Evolutionary conservation across 305 asterid genomes (phyloP).

Genomic region (Petunia hybrid): DNA sequence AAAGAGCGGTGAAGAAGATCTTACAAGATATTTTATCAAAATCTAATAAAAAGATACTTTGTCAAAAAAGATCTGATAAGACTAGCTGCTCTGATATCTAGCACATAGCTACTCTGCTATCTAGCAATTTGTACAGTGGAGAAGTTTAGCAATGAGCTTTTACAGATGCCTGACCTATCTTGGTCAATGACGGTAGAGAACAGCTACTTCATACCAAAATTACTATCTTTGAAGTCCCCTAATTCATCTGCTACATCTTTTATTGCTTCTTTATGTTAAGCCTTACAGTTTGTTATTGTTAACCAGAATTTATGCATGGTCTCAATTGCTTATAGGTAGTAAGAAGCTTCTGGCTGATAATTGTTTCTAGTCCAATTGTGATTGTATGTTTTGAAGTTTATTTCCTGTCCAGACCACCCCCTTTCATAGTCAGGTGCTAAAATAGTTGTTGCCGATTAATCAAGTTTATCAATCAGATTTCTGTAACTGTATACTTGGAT

Average conservation of each 20-base stretch:
- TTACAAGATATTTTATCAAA: neutral
- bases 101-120: neutral
- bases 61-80: neutral
- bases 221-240: constrained; percentile 14
- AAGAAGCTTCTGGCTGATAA: constrained; percentile 25
- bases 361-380: neutral
- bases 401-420: constrained; percentile 29
- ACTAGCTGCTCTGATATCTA: constrained; percentile 18
- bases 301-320: constrained; percentile 5
- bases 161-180: neutral
- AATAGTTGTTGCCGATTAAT: constrained; percentile 5
- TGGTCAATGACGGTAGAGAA: constrained; percentile 22
- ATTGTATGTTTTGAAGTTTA: constrained; percentile 25
- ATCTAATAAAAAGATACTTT: neutral
- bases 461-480: constrained; percentile 13
- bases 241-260: constrained; percentile 23
- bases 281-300: constrained; percentile 13
- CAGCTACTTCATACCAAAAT: neutral
- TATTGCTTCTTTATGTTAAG: neutral
- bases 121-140: constrained; percentile 25
- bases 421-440: constrained; percentile 22
- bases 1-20: constrained; percentile 22
- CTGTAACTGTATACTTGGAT: constrained; percentile 6
- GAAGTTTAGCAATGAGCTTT: neutral
- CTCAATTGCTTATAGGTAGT: constrained; percentile 16